Conservation (phyloP, 169 alveolate genomes). For the Plasmodium cynomolgi region DNA sequence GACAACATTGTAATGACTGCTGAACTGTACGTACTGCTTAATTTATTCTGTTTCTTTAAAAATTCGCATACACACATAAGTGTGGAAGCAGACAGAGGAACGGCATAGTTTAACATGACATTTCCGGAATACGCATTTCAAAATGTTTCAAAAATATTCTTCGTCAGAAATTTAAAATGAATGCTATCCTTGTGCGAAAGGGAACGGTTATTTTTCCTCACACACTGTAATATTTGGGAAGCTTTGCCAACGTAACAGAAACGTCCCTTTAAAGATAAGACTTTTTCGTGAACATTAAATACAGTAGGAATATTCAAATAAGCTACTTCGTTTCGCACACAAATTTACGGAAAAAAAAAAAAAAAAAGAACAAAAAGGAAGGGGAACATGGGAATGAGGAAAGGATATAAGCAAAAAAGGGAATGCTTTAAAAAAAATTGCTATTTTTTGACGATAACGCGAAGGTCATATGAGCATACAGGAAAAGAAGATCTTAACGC, state of each 20-base stretch:
- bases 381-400: background rate
- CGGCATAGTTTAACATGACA: background rate
- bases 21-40: background rate
- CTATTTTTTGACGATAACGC: background rate
- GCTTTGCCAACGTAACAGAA: background rate
- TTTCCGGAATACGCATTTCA: background rate
- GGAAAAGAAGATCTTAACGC: background rate
- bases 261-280: background rate
- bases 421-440: background rate
- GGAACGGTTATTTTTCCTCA: background rate
- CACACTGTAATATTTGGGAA: background rate
- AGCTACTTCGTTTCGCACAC: background rate
- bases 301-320: background rate
- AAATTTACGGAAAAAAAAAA: background rate
- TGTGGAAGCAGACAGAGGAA: background rate
- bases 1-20: background rate
- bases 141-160: background rate
- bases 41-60: background rate
- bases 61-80: background rate
- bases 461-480: background rate
- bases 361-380: background rate
- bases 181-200: background rate
- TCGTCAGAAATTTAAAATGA: background rate
- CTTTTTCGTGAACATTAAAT: background rate
- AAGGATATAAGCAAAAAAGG: background rate